Evolutionary conservation across 2,329 filamentous ascomycete genomes (phyloP).

Genomic region (Ophiostoma quercus): DNA sequence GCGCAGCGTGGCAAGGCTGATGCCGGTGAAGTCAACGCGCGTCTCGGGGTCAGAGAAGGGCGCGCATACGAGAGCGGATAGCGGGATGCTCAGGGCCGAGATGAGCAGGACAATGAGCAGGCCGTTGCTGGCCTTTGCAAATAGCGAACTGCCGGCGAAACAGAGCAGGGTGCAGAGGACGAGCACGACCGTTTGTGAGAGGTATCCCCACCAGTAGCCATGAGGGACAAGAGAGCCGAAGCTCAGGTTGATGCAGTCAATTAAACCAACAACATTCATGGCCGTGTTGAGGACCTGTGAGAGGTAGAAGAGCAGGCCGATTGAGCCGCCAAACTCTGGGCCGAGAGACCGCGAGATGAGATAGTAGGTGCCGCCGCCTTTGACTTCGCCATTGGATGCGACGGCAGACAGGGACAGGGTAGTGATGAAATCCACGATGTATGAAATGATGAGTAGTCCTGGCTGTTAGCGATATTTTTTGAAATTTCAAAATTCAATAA

Average conservation of each 20-base stretch:
- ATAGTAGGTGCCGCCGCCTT: slow-evolving; percentile 83
- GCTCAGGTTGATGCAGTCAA: slow-evolving; percentile 76
- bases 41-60: slow-evolving; percentile 61
- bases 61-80: slow-evolving; percentile 63
- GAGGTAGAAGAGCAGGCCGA: slow-evolving; percentile 84
- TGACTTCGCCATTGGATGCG: slow-evolving; percentile 82
- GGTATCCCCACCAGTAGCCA: slow-evolving; percentile 71
- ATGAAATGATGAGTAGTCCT: slow-evolving; percentile 71
- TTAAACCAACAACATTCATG: slow-evolving; percentile 79
- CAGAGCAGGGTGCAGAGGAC: slow-evolving; percentile 68
- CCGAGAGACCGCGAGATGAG: slow-evolving; percentile 80
- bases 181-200: slow-evolving; percentile 67
- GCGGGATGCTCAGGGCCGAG: slow-evolving; percentile 73
- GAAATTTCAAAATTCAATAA: too few relatives aligned
- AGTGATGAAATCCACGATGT: slow-evolving; percentile 75
- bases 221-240: slow-evolving; percentile 62
- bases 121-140: slow-evolving; percentile 73
- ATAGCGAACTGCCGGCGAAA: slow-evolving; percentile 72
- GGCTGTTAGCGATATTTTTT: slow-evolving; percentile 15
- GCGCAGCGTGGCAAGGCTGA: slow-evolving; percentile 63
- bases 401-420: slow-evolving; percentile 83
- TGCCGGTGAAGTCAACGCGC: slow-evolving; percentile 71
- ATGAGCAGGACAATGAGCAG: slow-evolving; percentile 65
- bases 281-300: slow-evolving; percentile 83
- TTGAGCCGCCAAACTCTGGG: slow-evolving; percentile 83